These are phyloP conservation scores for Flaveria robusta DNA, from an alignment of 129 eudicot genomes.

Conservation along the genomic window DNA sequence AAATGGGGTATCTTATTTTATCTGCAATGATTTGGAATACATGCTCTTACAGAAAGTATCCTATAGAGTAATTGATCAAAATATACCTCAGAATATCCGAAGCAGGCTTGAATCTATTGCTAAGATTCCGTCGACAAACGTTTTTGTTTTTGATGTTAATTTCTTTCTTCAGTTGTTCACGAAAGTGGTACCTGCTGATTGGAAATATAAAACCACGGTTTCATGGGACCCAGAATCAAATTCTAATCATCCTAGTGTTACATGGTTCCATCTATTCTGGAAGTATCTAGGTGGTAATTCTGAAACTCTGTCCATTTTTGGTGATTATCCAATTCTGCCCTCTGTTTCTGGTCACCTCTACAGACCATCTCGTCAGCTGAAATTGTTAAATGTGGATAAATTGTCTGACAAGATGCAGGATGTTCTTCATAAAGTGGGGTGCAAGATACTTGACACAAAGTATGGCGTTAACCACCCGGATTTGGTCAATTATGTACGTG, in stretches of 20 bases:
- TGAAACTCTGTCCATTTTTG: conserved; percentile 60
- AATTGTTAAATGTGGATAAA: conserved; percentile 62
- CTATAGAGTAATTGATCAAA: conserved; percentile 63
- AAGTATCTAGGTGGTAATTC: conserved; percentile 70
- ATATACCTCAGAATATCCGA: conserved; percentile 52
- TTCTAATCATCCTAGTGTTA: conserved; percentile 58
- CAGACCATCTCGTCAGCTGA: conserved; percentile 62
- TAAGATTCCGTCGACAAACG: conserved; percentile 61
- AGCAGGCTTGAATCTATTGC: conserved; percentile 70
- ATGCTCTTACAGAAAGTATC: conserved; percentile 65
- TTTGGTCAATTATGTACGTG: conserved; percentile 55
- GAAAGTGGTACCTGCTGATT: conserved; percentile 70
- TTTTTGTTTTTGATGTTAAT: conserved; percentile 53
- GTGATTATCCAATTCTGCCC: conserved; percentile 95
- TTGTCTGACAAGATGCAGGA: conserved; percentile 59
- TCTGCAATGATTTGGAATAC: conserved; percentile 84
- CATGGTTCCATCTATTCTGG: conserved; percentile 88
- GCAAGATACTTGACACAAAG: conserved; percentile 58
- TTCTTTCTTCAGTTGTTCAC: conserved; percentile 60
- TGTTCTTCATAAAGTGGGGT: conserved; percentile 72
- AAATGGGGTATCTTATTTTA: conserved; percentile 63
- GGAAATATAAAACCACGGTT: conserved; percentile 72
- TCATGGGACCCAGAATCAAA: conserved; percentile 59
- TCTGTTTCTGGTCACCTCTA: conserved; percentile 77
- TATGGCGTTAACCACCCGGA: conserved; percentile 77